Conservation (phyloP, 2,329 filamentous ascomycete genomes). For the Claviceps sp. region DNA sequence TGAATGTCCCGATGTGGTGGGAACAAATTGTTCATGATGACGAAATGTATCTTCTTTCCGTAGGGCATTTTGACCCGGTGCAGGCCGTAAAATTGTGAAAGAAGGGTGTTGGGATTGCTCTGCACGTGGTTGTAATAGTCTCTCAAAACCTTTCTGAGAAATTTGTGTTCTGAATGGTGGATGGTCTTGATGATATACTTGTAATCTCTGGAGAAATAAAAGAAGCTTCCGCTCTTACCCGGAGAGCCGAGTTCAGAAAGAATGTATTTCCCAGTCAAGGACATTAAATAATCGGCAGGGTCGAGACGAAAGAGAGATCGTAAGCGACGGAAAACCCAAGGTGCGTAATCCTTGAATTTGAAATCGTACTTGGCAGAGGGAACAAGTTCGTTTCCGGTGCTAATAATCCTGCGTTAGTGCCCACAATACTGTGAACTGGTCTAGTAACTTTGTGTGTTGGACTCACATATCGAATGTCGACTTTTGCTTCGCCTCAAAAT, state of each 20-base stretch:
- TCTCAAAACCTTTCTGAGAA: conserved; percentile 67
- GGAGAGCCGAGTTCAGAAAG: conserved; percentile 92
- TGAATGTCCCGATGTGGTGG: conserved; percentile 96
- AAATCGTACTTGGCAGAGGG: conserved; percentile 99
- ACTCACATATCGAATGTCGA: conserved; percentile 96
- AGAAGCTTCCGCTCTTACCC: conserved; percentile 97
- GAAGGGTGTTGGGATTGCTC: conserved; percentile 87
- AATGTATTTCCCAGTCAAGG: conserved; percentile 95
- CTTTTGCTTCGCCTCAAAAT: conserved; percentile 91
- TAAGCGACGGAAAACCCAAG: conserved; percentile 94
- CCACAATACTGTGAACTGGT: neutral
- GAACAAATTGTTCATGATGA: conserved; percentile 99
- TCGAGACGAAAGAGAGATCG: conserved; percentile 80
- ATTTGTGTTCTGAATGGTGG: conserved; percentile 87
- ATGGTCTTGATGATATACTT: conserved; percentile 99
- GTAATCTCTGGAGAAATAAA: conserved; percentile 98
- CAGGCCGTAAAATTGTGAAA: conserved; percentile 94
- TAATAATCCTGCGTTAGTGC: conserved; percentile 20
- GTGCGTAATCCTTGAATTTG: conserved; percentile 99
- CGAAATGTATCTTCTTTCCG: conserved; percentile 96
- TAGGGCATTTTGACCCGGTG: conserved; percentile 98
- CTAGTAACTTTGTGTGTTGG: neutral
- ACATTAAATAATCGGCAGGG: conserved; percentile 96
- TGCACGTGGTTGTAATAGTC: conserved; percentile 91
- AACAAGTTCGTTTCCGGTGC: conserved; percentile 90